Percentiles rank a stretch among this genome's conserved stretches.
phyloP scores from a whole-genome alignment of 106 monocot genomes.

The Acorus calamus region DNA sequence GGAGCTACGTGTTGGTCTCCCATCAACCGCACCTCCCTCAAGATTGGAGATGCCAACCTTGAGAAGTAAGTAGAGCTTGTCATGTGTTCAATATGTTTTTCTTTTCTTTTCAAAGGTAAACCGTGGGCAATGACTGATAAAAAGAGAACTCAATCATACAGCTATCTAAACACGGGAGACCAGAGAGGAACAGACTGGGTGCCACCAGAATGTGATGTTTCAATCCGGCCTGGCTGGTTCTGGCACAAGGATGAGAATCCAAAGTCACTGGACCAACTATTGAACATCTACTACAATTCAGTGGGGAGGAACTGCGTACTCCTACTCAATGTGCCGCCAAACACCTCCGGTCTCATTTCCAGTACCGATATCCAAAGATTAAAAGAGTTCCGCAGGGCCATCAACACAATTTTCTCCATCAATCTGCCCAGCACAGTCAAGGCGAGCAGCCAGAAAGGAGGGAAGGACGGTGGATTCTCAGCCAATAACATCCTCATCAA shows the following conservation, averaged over 20 bases:
- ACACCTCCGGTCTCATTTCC: conserved; percentile 59
- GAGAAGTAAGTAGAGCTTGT: conserved; percentile 19
- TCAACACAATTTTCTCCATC: conserved; percentile 42
- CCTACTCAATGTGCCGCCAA: conserved; percentile 84
- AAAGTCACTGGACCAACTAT: conserved; percentile 41
- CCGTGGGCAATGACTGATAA: too few relatives aligned
- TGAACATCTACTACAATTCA: conserved; percentile 83
- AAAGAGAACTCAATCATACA: conserved; percentile 1
- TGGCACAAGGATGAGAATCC: conserved; percentile 71
- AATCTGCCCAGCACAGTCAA: conserved; percentile 40
- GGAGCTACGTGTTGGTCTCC: conserved; percentile 75
- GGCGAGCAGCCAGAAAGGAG: conserved; percentile 69
- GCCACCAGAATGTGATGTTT: conserved; percentile 91
- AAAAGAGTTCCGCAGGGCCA: conserved; percentile 47
- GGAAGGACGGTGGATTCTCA: conserved; percentile 22
- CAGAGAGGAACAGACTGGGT: conserved; percentile 67
- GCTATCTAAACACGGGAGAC: conserved; percentile 73
- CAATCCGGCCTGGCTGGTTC: conserved; percentile 83
- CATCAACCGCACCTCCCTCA: conserved; percentile 47
- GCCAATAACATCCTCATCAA: conserved; percentile 46
- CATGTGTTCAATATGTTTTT: too few relatives aligned
- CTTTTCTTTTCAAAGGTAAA: too few relatives aligned
- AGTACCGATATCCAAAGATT: conserved; percentile 35
- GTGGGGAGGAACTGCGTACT: conserved; percentile 90
- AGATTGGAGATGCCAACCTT: conserved; percentile 48